Percentiles rank a stretch among this genome's conserved stretches.
Conservation (phyloP, 2,329 filamentous ascomycete species). For the Ceratocystis destructans region DNA sequence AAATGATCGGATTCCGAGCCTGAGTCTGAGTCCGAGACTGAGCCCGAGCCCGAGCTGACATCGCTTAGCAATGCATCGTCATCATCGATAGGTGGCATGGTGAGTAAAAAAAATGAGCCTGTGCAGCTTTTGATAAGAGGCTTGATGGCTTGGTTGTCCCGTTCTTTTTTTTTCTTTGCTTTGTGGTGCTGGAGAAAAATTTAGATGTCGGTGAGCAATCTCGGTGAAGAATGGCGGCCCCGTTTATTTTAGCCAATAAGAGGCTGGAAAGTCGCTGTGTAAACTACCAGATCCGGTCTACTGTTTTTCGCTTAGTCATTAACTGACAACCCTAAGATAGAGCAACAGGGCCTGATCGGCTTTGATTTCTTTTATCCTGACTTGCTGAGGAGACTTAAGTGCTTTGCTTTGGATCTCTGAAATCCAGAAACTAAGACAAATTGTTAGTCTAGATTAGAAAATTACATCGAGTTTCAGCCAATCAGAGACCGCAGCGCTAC, state of each 20-base stretch:
- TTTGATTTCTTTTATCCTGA: too few species aligned
- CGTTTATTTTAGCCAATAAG: not conserved
- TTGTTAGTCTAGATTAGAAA: not conserved
- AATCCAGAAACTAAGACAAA: not conserved
- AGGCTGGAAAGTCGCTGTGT: not conserved
- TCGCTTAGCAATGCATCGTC: slow-evolving; percentile 7
- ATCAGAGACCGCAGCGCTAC: not conserved
- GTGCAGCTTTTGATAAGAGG: not conserved
- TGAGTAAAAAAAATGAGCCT: not conserved
- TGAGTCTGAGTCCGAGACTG: not conserved
- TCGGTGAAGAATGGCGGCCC: not conserved
- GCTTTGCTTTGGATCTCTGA: too few species aligned
- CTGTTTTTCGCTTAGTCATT: not conserved
- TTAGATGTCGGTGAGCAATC: slow-evolving; percentile 5
- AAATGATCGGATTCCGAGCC: slow-evolving; percentile 37
- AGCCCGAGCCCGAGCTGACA: slow-evolving; percentile 10
- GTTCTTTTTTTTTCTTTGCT: not conserved
- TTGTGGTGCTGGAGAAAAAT: not conserved
- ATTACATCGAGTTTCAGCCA: not conserved
- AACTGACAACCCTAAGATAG: not conserved
- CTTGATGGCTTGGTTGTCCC: not conserved
- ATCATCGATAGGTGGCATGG: slow-evolving; percentile 17
- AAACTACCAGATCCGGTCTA: not conserved
- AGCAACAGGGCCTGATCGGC: too few species aligned
- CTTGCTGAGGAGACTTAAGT: too few species aligned